Conservation (phyloP, 148 eudicot species). For the Silene conica region DNA sequence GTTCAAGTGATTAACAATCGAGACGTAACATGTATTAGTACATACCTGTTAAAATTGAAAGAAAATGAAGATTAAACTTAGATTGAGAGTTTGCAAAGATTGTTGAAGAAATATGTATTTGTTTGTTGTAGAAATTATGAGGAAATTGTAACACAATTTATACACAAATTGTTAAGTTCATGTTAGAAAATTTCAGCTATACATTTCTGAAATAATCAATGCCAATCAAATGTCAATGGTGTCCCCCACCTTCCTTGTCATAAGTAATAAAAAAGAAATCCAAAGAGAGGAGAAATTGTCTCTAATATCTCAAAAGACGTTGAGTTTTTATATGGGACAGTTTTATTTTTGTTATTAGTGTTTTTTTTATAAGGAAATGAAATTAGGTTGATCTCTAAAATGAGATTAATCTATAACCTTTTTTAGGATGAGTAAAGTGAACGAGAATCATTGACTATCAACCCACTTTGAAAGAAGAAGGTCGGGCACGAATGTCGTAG, state of each 20-base stretch:
- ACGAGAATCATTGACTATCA: too few species aligned
- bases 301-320: too few species aligned
- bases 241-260: not conserved
- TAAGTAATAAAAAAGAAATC: not conserved
- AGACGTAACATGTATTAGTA: not conserved
- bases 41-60: slow-evolving; percentile 3
- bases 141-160: slow-evolving; percentile 16
- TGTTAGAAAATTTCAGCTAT: slow-evolving; percentile 11
- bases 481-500: too few species aligned
- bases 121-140: slow-evolving; percentile 12
- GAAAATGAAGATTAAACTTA: not conserved
- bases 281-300: not conserved
- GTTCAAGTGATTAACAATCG: too few species aligned
- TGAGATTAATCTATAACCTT: too few species aligned
- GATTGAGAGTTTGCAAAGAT: slow-evolving; percentile 3
- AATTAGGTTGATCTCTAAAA: too few species aligned
- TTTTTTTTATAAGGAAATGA: too few species aligned
- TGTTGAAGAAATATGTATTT: slow-evolving; percentile 8
- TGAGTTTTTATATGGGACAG: too few species aligned
- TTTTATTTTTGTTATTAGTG: too few species aligned
- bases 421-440: too few species aligned
- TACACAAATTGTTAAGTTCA: slow-evolving; percentile 12
- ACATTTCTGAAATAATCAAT: slow-evolving; percentile 17
- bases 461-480: too few species aligned
- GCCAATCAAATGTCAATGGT: slow-evolving; percentile 20